Evolutionary conservation across 192 early-diverging fungal genomes (phyloP), one percentile per base, ranked within the genome.

Genomic region (Fimicolochytrium jonesii): DNA sequence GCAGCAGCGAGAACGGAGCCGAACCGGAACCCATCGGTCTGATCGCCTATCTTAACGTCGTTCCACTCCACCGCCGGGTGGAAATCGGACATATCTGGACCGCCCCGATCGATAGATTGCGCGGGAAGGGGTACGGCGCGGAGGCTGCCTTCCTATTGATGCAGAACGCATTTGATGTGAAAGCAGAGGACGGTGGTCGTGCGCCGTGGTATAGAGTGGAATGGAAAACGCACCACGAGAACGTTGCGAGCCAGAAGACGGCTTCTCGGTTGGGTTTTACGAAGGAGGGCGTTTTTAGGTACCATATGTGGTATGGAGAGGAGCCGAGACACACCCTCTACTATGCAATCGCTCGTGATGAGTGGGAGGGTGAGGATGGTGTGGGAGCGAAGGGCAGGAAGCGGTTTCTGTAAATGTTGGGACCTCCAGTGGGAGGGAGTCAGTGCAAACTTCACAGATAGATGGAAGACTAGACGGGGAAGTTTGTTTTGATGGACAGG

Each of bases 71-170:
- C 45, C 44, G 36, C 3, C 41, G 45, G 18, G 5, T 50, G 7
- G 59, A 61, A 23, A 61, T 61, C 30, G 59, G 59, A 3, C 45
- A 43, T 2, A 50, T 61, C 11, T 61, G 59, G 59, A 11, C 51
- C 7, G 45, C 30, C 13, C 57, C 57, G 5, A 5, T 50, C 6
- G 20, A 17, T 22, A 0, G 15, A 0, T 4, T 32, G 11, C 45
- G 31, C 6, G 17, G 59, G 15, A 17, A 23, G 11, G 59, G 59
- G 0, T 30, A 34, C 32, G 43, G 30, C 5, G 29, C 59, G 29
- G 59, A 48, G 47, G 59, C 59, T 15, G 47, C 46, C 17, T 61
- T 35, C 47, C 46, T 51, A 0, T 20, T 61, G 22, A 13, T 61
- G 0, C 48, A 32, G 11, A 23, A 50, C 46, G 45, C 59, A 13